Base-by-base conservation (phyloP, 2,329 filamentous ascomycete genomes). In the Emergomyces orientalis region DNA sequence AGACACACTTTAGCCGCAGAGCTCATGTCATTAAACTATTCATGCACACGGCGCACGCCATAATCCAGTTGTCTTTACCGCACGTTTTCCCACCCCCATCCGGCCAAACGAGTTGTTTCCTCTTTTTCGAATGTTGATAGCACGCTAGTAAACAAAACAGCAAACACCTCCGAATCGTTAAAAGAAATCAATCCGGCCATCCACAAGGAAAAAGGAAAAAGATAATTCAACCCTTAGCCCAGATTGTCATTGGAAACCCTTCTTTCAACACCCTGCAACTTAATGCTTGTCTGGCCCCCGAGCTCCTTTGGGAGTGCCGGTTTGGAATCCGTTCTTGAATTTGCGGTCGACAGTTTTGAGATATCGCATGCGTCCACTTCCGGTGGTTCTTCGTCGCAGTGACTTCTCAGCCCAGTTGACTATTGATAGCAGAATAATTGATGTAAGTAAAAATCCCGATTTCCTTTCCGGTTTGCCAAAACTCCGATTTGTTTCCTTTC, bases 321-420 rank as follows among this genome's bases (percentile, higher is more conserved):
- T 86, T 84, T 90, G 93, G 90, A 99, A 99, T 74, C 91, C 92
- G 84, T 99, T 99, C 85, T 88, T 91, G 88, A 96, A 96, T 82
- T 87, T 87, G 80, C 94, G 88, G 78, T 91, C 84, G 78, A 99
- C 88, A 75, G 85, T 86, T 86, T 95, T 96, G 79, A 99, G 86
- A 84, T 92, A 90, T 78, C 91, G 87, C 88, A 92, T 94, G 81
- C 94, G 90, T 80, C 94, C 94, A 77, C 91, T 93, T 76, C 94
- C 94, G 79, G 90, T 93, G 77, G 93, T 97, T 92, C 97, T 97
- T 89, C 94, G 95, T 81, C 94, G 86, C 91, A 97, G 97, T 75
- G 92, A 93, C 90, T 99, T 99, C 87, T 97, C 93, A 81, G 90
- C 87, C 94, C 94, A 99, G 90, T 99, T 97, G 88, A 88, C 93